Evolutionary conservation across 2,329 filamentous ascomycete species (phyloP), one percentile per base, ranked within the genome.

Genomic region (Mycosphaerella arachidis): DNA sequence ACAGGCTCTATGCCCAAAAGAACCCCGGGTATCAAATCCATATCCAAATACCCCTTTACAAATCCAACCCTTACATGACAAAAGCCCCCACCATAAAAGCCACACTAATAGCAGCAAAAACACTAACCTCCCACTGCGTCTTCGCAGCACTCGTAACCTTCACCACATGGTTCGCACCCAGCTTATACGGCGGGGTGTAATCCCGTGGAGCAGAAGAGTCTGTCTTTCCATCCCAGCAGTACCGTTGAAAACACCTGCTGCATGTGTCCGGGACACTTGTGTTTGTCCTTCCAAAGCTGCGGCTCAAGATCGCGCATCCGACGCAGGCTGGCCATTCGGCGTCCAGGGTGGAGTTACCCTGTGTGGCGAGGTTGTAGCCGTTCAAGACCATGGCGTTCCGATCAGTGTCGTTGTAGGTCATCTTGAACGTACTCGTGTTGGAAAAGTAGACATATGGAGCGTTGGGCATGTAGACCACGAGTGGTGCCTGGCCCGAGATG

Each of bases 171-270:
- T 58, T 56, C 10, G 51, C 48, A 12, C 48, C 40, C 31, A 72
- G 46, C 61, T 71, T 70, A 58, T 71, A 65, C 35, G 59, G 55
- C 10, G 71, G 71, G 18, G 61, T 59, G 48, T 72, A 73, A 48
- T 56, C 59, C 1, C 53, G 57, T 10, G 69, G 67, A 43, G 59
- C 40, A 5, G 57, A 62, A 12, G 58, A 61, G 55, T 82, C 76
- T 6, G 77, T 59, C 1, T 84, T 90, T n/a, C 94, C 94, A 73
- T 97, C 84, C 94, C 94, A 99, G 82, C 94, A 99, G 78, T 97
- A 97, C 20, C 79, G 75, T 12, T 79, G 66, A 75, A 97, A 97
- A 78, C 94, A 99, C 53, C 81, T 70, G 48, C 77, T 79, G 78
- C 94, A 99, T 9, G 84, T 85, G 0, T 82, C 79, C 0, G 93